These are phyloP conservation scores for Pyronema domesticum DNA, from an alignment of 495 filamentous ascomycete species.

Conservation along the genomic window DNA sequence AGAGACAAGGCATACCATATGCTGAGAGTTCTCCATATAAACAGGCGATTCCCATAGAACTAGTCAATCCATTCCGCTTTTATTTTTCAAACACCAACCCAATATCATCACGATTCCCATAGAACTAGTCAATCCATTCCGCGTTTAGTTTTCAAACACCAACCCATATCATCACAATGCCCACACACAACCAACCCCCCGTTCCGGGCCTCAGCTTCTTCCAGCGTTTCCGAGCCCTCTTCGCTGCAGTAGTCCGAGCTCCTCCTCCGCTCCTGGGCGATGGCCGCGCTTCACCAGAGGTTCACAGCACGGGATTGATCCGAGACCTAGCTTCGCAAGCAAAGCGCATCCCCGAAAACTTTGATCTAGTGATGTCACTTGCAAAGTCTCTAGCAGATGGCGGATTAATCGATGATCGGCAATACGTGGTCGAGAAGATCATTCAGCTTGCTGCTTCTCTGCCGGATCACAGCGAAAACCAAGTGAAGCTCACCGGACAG, in stretches of 20 bases:
- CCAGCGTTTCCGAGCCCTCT: background rate
- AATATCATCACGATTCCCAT: too few species aligned
- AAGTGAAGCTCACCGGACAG: constrained; percentile 8
- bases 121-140: too few species aligned
- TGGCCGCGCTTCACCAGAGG: background rate
- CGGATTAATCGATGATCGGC: background rate
- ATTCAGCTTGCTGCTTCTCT: constrained; percentile 9
- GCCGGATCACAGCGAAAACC: constrained; percentile 4
- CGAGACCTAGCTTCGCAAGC: background rate
- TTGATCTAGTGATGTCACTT: background rate
- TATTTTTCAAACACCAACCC: too few species aligned
- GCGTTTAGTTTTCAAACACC: too few species aligned
- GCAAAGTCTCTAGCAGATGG: background rate
- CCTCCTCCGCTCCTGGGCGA: background rate
- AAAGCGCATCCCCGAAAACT: background rate
- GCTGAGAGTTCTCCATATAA: too few species aligned
- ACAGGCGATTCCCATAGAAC: too few species aligned
- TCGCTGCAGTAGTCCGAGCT: background rate
- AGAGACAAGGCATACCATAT: too few species aligned
- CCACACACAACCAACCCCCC: too few species aligned
- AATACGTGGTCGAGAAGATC: constrained; percentile 8
- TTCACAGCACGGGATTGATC: background rate
- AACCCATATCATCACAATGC: too few species aligned
- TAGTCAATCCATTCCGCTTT: too few species aligned
- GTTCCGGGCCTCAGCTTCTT: background rate